phyloP scores from a whole-genome alignment of 2,329 filamentous ascomycete genomes.

The Coleophoma cylindrospora region DNA sequence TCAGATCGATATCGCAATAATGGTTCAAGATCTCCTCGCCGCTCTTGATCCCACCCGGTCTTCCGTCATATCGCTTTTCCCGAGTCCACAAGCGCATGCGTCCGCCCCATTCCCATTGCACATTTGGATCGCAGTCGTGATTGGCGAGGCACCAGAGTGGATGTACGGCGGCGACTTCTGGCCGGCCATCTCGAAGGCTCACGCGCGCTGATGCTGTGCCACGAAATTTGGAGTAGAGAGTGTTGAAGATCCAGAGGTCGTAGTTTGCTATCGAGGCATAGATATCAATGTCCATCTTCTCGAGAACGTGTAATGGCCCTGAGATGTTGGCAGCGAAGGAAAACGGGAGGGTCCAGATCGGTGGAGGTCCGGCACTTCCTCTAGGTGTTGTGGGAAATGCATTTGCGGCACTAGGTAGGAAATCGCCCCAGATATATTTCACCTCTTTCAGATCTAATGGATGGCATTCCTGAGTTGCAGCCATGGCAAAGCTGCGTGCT shows the following conservation, averaged over 20 bases:
- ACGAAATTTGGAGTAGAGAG: slow-evolving; percentile 86
- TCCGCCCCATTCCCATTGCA: slow-evolving; percentile 89
- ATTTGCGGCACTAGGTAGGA: slow-evolving; percentile 47
- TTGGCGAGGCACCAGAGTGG: slow-evolving; percentile 96
- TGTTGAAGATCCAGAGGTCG: slow-evolving; percentile 84
- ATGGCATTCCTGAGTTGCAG: slow-evolving; percentile 53
- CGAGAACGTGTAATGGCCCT: slow-evolving; percentile 69
- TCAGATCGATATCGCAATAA: slow-evolving; percentile 82
- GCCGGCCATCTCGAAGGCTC: slow-evolving; percentile 69
- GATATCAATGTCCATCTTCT: slow-evolving; percentile 81
- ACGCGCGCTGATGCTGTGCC: slow-evolving; percentile 87
- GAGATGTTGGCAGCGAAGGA: slow-evolving; percentile 73
- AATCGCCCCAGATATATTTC: slow-evolving; percentile 67
- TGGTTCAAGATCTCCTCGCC: slow-evolving; percentile 89
- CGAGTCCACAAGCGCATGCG: slow-evolving; percentile 67
- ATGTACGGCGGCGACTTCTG: slow-evolving; percentile 90
- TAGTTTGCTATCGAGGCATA: slow-evolving; percentile 54
- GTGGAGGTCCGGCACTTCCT: slow-evolving; percentile 43
- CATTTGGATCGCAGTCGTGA: slow-evolving; percentile 93
- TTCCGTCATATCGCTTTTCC: slow-evolving; percentile 48
- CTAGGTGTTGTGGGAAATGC: slow-evolving; percentile 48
- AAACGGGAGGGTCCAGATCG: slow-evolving; percentile 68
- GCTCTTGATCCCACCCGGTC: slow-evolving; percentile 58
- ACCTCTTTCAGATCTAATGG: slow-evolving; percentile 60
- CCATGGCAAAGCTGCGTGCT: slow-evolving; percentile 58